These are phyloP conservation scores for Amanita muscaria DNA, from an alignment of 768 basidiomycete genomes.

Conservation along the genomic window DNA sequence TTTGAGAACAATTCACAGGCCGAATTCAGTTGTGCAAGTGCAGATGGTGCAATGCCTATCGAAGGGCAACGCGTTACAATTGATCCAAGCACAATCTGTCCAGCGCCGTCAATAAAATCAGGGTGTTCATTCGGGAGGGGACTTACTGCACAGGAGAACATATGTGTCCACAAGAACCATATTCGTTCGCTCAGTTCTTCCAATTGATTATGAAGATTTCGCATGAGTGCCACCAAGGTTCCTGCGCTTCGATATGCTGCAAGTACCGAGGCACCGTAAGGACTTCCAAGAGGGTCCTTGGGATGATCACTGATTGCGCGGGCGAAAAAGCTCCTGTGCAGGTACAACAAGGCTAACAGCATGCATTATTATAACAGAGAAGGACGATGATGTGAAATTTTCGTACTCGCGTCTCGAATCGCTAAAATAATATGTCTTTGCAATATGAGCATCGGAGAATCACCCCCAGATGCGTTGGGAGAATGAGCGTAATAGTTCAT, in stretches of 20 bases:
- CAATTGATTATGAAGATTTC: slow-evolving; percentile 56
- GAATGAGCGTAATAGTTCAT: slow-evolving; percentile 58
- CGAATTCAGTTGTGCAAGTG: slow-evolving; percentile 63
- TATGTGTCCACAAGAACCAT: slow-evolving; percentile 56
- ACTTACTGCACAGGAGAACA: slow-evolving; percentile 61
- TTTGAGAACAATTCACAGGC: slow-evolving; percentile 70
- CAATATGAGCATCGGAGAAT: slow-evolving; percentile 45
- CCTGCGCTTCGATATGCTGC: slow-evolving; percentile 69
- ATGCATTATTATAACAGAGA: slow-evolving; percentile 2
- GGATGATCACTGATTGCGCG: slow-evolving; percentile 66
- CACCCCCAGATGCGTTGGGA: slow-evolving; percentile 37
- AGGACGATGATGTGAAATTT: slow-evolving; percentile 1
- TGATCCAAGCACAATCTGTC: slow-evolving; percentile 60
- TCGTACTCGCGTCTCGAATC: slow-evolving; percentile 59
- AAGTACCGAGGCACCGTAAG: slow-evolving; percentile 65
- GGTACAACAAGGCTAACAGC: slow-evolving; percentile 46
- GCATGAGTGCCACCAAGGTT: slow-evolving; percentile 61
- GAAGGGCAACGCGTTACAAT: slow-evolving; percentile 74
- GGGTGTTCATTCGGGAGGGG: slow-evolving; percentile 6
- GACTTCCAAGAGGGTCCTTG: slow-evolving; percentile 64
- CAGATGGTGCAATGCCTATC: slow-evolving; percentile 70
- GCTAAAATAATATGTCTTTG: slow-evolving; percentile 63
- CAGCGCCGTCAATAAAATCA: slow-evolving; percentile 5
- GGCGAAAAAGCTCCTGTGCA: slow-evolving; percentile 69
- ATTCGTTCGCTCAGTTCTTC: slow-evolving; percentile 56